Evolutionary conservation across 2,329 filamentous ascomycete species (phyloP).

Genomic region (Xylaria sp.): DNA sequence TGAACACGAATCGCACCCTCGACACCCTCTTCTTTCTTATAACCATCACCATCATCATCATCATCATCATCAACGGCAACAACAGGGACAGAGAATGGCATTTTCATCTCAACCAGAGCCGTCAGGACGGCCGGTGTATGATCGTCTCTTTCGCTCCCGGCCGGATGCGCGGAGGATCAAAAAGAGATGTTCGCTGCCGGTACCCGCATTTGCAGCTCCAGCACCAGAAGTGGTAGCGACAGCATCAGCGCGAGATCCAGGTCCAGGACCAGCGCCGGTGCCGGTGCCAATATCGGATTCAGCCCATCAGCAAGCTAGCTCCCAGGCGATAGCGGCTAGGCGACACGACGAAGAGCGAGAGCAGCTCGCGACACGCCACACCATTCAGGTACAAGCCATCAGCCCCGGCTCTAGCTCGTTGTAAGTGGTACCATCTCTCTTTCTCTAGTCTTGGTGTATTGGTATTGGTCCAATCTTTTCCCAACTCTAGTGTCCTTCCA

Average conservation of each 20-base stretch:
- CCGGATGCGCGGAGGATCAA: slow-evolving; percentile 32
- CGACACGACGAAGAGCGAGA: neutral
- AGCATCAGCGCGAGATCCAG: neutral
- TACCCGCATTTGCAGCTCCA: neutral
- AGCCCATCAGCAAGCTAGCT: slow-evolving; percentile 5
- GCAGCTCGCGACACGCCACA: slow-evolving; percentile 5
- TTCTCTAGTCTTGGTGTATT: too few species aligned
- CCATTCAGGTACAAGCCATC: slow-evolving; percentile 9
- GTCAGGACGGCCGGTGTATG: slow-evolving; percentile 17
- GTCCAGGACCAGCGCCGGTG: neutral
- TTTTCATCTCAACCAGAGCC: slow-evolving; percentile 6
- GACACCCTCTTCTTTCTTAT: too few species aligned
- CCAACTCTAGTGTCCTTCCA: neutral
- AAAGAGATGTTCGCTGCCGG: slow-evolving; percentile 33
- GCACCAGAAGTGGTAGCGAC: too few species aligned
- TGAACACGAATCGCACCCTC: neutral
- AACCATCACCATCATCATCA: too few species aligned
- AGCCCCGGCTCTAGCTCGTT: slow-evolving; percentile 30
- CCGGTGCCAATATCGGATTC: neutral
- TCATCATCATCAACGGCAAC: neutral
- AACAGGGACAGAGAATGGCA: slow-evolving; percentile 14
- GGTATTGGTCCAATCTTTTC: neutral
- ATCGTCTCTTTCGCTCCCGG: slow-evolving; percentile 33
- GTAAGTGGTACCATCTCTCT: slow-evolving; percentile 31
- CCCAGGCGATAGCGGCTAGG: neutral